A percentile compares a stretch with the other conserved stretches of the same genome.
These are phyloP conservation scores for Sungouiella blattae DNA, from an alignment of 805 yeast species.

Conservation along the genomic window DNA sequence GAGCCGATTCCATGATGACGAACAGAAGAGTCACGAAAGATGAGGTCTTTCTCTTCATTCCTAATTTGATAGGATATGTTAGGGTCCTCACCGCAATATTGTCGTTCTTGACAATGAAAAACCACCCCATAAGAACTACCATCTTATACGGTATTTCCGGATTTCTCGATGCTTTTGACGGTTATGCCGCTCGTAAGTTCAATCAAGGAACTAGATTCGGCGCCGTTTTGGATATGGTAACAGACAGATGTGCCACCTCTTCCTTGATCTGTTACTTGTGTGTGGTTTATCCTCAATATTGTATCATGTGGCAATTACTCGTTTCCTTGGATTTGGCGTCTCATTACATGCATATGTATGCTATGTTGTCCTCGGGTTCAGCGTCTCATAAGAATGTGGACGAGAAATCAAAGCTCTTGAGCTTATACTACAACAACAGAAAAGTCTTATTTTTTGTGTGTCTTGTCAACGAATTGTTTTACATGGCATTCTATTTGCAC, in stretches of 20 bases:
- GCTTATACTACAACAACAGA: conserved; percentile 83
- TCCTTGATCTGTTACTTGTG: conserved; percentile 86
- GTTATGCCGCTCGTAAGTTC: conserved; percentile 86
- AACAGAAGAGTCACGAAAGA: conserved; percentile 30
- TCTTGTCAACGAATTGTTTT: conserved; percentile 89
- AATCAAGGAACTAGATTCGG: conserved; percentile 91
- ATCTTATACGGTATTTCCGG: conserved; percentile 82
- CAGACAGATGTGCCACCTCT: conserved; percentile 95
- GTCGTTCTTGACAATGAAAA: conserved; percentile 77
- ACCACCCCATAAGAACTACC: conserved; percentile 78
- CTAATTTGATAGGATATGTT: conserved; percentile 86
- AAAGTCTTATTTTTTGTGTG: conserved; percentile 83
- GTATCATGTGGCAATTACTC: conserved; percentile 74
- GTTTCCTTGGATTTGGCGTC: conserved; percentile 85
- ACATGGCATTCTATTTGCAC: conserved; percentile 80
- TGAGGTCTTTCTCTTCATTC: conserved; percentile 75
- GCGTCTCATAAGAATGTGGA: conserved; percentile 80
- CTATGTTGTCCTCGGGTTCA: conserved; percentile 77
- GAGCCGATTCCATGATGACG: background rate
- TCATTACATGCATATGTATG: conserved; percentile 98
- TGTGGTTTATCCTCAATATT: conserved; percentile 69
- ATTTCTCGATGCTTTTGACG: conserved; percentile 92
- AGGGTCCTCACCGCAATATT: conserved; percentile 79
- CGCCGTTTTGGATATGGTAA: conserved; percentile 97
- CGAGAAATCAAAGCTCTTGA: conserved; percentile 66